phyloP scores from a whole-genome alignment of 2,329 filamentous ascomycete genomes.

The Cladosporium velox region DNA sequence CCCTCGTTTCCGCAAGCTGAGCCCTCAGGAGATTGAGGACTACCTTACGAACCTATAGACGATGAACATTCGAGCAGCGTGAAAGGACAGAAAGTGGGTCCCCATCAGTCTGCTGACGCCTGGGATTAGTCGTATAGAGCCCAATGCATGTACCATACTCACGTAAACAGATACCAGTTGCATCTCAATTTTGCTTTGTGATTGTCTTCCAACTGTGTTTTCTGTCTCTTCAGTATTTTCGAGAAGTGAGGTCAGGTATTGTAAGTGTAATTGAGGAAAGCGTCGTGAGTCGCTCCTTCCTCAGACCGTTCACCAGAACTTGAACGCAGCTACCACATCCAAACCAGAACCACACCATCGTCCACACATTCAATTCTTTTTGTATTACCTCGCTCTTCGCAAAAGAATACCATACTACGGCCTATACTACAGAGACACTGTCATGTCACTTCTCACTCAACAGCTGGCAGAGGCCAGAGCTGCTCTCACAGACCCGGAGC shows the following conservation, averaged over 20 bases:
- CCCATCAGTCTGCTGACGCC: neutral
- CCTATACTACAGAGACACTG: neutral
- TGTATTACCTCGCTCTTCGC: neutral
- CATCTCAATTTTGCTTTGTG: neutral
- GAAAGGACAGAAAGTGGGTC: neutral
- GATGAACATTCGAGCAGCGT: slow-evolving; percentile 14
- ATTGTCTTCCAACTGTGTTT: neutral
- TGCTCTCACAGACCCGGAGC: neutral
- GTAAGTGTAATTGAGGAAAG: neutral
- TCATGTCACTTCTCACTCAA: neutral
- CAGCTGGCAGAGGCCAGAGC: neutral
- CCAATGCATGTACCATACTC: slow-evolving; percentile 18
- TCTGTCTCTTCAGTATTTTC: neutral
- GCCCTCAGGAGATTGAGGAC: slow-evolving; percentile 97
- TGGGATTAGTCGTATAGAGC: slow-evolving; percentile 5
- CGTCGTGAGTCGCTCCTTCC: neutral
- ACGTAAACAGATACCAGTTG: slow-evolving; percentile 14
- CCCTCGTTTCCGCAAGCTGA: slow-evolving; percentile 90
- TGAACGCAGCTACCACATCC: neutral
- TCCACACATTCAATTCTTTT: neutral
- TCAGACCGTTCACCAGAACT: neutral
- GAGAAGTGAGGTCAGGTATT: neutral
- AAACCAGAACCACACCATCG: neutral
- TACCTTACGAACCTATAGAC: slow-evolving; percentile 85
- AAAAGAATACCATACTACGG: neutral